phyloP scores from a whole-genome alignment of 2,329 filamentous ascomycete species.

The Venturia pyrina region DNA sequence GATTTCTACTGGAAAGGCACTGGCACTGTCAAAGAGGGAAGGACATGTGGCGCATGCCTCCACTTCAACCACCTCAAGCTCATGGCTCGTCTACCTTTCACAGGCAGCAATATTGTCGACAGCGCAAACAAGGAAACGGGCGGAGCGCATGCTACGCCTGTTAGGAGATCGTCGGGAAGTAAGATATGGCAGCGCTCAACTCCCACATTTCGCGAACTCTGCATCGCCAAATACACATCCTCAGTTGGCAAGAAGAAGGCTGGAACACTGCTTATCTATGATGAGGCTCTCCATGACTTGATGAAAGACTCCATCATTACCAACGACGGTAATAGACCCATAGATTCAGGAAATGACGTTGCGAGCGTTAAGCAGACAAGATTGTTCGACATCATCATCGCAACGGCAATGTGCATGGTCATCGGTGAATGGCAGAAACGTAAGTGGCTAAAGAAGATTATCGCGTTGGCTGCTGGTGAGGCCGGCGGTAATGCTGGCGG shows the following conservation, averaged over 20 bases:
- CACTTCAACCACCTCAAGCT: conserved; percentile 25
- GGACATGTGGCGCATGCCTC: conserved; percentile 18
- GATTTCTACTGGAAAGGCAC: conserved; percentile 28
- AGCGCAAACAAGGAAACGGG: neutral
- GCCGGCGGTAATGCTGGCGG: neutral
- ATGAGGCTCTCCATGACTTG: conserved; percentile 18
- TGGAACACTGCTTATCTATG: conserved; percentile 22
- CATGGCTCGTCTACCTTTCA: conserved; percentile 15
- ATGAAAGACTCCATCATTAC: conserved; percentile 13
- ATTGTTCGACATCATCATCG: conserved; percentile 23
- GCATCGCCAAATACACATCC: conserved; percentile 21
- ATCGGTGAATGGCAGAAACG: conserved; percentile 23
- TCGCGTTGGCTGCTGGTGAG: neutral
- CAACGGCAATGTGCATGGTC: conserved; percentile 26
- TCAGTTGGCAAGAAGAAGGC: conserved; percentile 21
- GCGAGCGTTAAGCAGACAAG: conserved; percentile 12
- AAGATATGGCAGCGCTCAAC: neutral
- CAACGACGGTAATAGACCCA: neutral
- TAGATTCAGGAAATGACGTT: neutral
- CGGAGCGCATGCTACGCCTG: neutral
- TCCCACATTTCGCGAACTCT: conserved; percentile 16
- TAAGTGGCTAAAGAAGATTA: neutral
- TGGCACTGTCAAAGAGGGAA: conserved; percentile 18
- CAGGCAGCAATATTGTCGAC: neutral
- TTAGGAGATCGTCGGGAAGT: neutral